phyloP scores from a whole-genome alignment of 2,329 filamentous ascomycete species.

The Ascochyta koolunga region DNA sequence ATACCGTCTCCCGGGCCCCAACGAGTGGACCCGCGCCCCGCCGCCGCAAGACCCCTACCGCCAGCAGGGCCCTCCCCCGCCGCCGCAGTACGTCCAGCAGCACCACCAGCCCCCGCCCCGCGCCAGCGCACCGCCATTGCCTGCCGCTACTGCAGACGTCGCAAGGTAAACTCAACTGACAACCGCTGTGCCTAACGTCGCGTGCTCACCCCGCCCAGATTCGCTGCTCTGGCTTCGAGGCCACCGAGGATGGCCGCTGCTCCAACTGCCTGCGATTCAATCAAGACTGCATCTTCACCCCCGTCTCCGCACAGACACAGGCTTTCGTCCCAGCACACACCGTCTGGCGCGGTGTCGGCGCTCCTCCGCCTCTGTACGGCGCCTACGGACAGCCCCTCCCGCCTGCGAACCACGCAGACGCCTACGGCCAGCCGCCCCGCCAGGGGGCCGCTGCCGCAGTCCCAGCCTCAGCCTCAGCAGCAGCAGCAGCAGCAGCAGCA shows the following conservation, averaged over 20 bases:
- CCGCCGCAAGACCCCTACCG: slow-evolving; percentile 50
- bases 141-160: slow-evolving; percentile 64
- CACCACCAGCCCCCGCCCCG: slow-evolving; percentile 57
- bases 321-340: slow-evolving; percentile 76
- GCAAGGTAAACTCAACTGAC: slow-evolving; percentile 56
- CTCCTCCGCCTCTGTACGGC: slow-evolving; percentile 58
- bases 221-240: slow-evolving; percentile 76
- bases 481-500: slow-evolving; percentile 49
- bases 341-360: slow-evolving; percentile 58
- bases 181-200: background rate
- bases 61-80: slow-evolving; percentile 45
- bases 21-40: slow-evolving; percentile 51
- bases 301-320: slow-evolving; percentile 74
- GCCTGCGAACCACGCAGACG: slow-evolving; percentile 42
- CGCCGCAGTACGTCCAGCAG: slow-evolving; percentile 47
- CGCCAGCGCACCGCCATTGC: slow-evolving; percentile 66
- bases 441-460: background rate
- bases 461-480: slow-evolving; percentile 5
- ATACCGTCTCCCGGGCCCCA: slow-evolving; percentile 55
- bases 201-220: slow-evolving; percentile 59
- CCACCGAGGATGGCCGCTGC: slow-evolving; percentile 73
- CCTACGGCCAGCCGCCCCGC: slow-evolving; percentile 46
- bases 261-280: slow-evolving; percentile 75
- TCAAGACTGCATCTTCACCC: slow-evolving; percentile 78
- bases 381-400: slow-evolving; percentile 59